A percentile compares a stretch with the other conserved stretches of the same genome.
Conservation (phyloP, 1,284 basidiomycete genomes). For the Testicularia cyperi region DNA sequence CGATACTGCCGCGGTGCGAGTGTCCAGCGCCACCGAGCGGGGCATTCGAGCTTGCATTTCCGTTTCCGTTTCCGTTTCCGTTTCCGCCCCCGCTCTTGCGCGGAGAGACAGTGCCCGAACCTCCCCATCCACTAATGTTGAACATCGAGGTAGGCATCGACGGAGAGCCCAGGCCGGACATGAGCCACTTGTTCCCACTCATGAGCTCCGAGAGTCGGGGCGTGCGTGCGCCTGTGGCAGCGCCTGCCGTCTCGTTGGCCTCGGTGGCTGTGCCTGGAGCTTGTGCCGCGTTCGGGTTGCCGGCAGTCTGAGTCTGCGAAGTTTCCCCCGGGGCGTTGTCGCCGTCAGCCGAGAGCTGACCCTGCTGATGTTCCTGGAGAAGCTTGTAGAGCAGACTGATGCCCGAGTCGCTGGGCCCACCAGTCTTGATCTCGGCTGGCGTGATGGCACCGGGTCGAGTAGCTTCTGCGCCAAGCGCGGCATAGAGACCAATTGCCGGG, state of each 20-base stretch:
- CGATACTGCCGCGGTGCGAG: conserved; percentile 23
- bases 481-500: conserved; percentile 34
- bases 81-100: no score
- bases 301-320: no score
- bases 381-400: conserved; percentile 38
- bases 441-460: conserved; percentile 36
- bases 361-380: conserved; percentile 31
- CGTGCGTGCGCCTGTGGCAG: conserved; percentile 12
- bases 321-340: no score
- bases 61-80: no score
- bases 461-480: conserved; percentile 31
- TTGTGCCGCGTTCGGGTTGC: no score
- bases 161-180: conserved; percentile 13
- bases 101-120: conserved; percentile 7
- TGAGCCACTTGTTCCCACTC: conserved; percentile 20
- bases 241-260: no score
- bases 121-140: no score
- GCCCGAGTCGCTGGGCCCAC: conserved; percentile 35
- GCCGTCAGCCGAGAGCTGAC: conserved; percentile 5
- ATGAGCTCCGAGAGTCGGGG: conserved; percentile 14
- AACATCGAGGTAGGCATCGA: no score
- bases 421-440: conserved; percentile 36
- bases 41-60: no score
- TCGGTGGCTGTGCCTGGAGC: no score
- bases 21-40: no score